phyloP scores from a whole-genome alignment of 1,284 basidiomycete species.

The Tylopilus sp. region DNA sequence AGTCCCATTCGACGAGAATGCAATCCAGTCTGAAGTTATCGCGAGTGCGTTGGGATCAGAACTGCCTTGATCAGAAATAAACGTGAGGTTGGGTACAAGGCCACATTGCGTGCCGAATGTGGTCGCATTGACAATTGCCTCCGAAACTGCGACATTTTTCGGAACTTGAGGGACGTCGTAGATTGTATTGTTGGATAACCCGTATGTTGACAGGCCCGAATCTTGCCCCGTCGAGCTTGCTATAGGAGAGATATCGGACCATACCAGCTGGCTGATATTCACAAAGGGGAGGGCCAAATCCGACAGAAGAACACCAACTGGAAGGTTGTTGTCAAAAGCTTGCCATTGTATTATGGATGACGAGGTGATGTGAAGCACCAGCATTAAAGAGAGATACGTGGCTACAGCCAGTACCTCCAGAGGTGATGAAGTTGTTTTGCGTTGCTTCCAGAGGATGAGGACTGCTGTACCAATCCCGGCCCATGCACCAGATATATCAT shows the following conservation, averaged over 20 bases:
- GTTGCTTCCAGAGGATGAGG: conserved; percentile 10
- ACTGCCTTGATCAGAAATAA: not conserved
- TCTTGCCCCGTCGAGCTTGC: not conserved
- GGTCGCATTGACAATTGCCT: conserved; percentile 25
- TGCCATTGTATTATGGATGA: conserved; percentile 26
- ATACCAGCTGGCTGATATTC: not conserved
- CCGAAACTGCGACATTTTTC: not conserved
- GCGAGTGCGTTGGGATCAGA: not conserved
- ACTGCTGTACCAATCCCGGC: conserved; percentile 12
- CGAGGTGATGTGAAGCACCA: conserved; percentile 18
- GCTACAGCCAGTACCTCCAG: conserved; percentile 15
- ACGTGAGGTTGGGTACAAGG: conserved; percentile 14
- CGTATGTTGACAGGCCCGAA: not conserved
- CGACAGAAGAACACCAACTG: conserved; percentile 1
- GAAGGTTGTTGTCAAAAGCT: conserved; percentile 10
- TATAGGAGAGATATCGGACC: not conserved
- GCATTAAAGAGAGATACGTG: conserved; percentile 13
- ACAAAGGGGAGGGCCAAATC: not conserved
- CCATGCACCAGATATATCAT: conserved; percentile 23
- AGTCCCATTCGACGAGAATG: not conserved
- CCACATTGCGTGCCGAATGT: conserved; percentile 11
- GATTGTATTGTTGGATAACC: conserved; percentile 6
- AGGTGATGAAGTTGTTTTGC: conserved; percentile 1
- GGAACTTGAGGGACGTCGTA: conserved; percentile 8
- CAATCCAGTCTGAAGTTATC: not conserved